These are phyloP conservation scores for Dipodascopsis uninucleata DNA, from an alignment of 805 yeast species.

Conservation along the genomic window DNA sequence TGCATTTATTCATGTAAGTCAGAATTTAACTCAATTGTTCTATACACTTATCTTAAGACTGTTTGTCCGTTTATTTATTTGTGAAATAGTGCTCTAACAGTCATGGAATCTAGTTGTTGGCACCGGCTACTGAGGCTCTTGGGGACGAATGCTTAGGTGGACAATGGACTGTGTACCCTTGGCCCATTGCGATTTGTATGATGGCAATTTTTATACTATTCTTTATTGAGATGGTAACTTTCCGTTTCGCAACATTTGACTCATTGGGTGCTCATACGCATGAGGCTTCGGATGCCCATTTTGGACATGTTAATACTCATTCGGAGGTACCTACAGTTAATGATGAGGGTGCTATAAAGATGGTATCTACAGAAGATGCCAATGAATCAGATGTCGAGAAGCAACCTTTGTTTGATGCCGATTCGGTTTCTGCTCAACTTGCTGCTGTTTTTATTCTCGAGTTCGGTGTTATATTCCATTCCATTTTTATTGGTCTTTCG, in stretches of 20 bases:
- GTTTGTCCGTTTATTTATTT: not conserved
- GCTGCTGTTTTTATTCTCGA: constrained; percentile 58
- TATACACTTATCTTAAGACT: too few relatives aligned
- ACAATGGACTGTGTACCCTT: constrained; percentile 50
- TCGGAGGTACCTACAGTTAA: too few relatives aligned
- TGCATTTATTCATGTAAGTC: constrained; percentile 55
- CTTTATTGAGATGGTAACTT: constrained; percentile 48
- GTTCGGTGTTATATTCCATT: constrained; percentile 79
- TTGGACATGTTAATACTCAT: too few relatives aligned
- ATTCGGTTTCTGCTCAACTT: constrained; percentile 30
- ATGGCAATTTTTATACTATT: constrained; percentile 46
- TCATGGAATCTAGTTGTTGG: constrained; percentile 17
- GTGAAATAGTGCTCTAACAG: not conserved
- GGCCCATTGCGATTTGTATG: constrained; percentile 54
- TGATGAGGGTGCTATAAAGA: too few relatives aligned
- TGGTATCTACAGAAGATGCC: too few relatives aligned
- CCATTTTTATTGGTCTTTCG: constrained; percentile 75
- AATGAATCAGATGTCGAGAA: constrained; percentile 11
- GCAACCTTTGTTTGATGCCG: constrained; percentile 1
- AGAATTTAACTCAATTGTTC: too few relatives aligned
- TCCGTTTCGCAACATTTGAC: constrained; percentile 37
- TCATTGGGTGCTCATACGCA: constrained; percentile 10
- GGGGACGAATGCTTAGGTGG: constrained; percentile 24
- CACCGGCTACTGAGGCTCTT: constrained; percentile 24
- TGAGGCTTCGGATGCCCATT: too few relatives aligned